phyloP scores from a whole-genome alignment of 805 yeast species.

The Cyberlindnera mississippiensis region DNA sequence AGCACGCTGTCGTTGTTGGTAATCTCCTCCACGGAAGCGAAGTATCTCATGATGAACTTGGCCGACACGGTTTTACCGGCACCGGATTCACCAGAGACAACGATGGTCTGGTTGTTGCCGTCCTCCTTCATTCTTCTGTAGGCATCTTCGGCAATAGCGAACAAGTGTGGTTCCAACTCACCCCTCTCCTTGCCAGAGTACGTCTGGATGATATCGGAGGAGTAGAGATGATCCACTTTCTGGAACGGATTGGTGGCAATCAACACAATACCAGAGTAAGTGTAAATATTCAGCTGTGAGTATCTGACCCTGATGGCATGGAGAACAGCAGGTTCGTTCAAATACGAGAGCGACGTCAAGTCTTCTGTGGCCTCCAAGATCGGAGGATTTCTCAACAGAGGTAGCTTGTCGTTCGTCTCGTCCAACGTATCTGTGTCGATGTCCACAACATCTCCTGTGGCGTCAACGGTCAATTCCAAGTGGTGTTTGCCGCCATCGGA shows the following conservation, averaged over 20 bases:
- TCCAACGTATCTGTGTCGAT: conserved; percentile 41
- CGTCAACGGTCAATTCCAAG: conserved; percentile 51
- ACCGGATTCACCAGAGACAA: conserved; percentile 96
- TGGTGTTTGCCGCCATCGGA: conserved; percentile 41
- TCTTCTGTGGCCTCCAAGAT: conserved; percentile 92
- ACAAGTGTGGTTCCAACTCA: conserved; percentile 93
- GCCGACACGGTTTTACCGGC: conserved; percentile 99
- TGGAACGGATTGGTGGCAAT: conserved; percentile 97
- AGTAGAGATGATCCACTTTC: conserved; percentile 82
- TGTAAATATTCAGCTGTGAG: conserved; percentile 84
- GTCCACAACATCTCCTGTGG: conserved; percentile 40
- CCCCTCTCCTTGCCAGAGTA: conserved; percentile 92
- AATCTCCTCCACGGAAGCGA: conserved; percentile 81
- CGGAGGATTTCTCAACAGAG: conserved; percentile 87
- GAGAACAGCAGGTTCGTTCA: conserved; percentile 94
- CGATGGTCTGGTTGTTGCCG: conserved; percentile 85
- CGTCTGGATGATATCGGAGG: conserved; percentile 90
- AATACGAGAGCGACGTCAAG: conserved; percentile 83
- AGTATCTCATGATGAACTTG: conserved; percentile 94
- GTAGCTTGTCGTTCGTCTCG: conserved; percentile 43
- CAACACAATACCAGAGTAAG: conserved; percentile 94
- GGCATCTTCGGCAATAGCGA: conserved; percentile 97
- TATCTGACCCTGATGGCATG: conserved; percentile 91
- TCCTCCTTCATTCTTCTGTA: conserved; percentile 91
- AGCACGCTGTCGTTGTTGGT: conserved; percentile 30